phyloP scores from a whole-genome alignment of 345 rosid genomes.

The Syzygium jambos region DNA sequence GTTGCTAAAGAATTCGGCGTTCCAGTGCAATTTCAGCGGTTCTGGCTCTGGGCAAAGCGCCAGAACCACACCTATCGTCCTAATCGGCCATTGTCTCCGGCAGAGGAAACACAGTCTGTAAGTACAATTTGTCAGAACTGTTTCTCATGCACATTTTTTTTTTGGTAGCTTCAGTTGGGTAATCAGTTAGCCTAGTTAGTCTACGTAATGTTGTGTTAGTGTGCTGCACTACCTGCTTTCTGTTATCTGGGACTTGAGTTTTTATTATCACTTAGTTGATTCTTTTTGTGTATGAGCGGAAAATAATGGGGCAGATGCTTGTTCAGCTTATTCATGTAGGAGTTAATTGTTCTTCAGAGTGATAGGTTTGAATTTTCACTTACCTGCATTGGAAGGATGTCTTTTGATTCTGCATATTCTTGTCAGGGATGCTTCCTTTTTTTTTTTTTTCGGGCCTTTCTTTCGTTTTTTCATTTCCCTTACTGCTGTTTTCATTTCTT shows the following conservation, averaged over 20 bases:
- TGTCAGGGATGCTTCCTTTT: background rate
- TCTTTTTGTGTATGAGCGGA: background rate
- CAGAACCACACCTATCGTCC: conserved; percentile 95
- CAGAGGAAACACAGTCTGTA: conserved; percentile 79
- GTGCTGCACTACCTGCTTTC: background rate
- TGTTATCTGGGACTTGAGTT: background rate
- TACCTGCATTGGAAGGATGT: background rate
- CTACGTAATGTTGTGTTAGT: background rate
- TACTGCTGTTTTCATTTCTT: background rate
- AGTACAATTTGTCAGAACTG: conserved; percentile 2
- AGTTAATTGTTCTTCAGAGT: background rate
- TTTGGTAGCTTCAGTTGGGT: background rate
- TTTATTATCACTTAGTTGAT: background rate
- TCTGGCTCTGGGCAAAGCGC: conserved; percentile 98
- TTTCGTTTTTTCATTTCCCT: background rate
- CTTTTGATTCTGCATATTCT: background rate
- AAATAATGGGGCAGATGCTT: background rate
- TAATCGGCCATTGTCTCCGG: conserved; percentile 62
- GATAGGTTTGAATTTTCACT: background rate
- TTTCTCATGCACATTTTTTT: background rate
- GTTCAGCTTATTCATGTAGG: background rate
- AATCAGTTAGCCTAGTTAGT: background rate
- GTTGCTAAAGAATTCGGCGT: conserved; percentile 87
- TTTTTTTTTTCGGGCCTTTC: background rate
- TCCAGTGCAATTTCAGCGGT: conserved; percentile 78